Evolutionary conservation across 1,284 basidiomycete species (phyloP).

Genomic region (Malassezia cuniculi): DNA sequence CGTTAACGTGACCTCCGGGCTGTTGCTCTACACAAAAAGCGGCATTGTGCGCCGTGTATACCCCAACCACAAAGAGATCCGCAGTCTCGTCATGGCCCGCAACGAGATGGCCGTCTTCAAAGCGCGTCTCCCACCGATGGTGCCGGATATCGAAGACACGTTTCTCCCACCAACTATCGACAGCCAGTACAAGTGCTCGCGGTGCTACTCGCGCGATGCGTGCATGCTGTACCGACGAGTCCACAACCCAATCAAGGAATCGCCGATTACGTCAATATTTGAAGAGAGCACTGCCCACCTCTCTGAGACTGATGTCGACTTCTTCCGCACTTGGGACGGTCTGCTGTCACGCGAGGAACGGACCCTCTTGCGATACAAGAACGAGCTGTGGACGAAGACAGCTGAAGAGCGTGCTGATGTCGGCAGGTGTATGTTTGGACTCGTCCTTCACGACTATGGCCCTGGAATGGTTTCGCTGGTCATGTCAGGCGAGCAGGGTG

Average conservation of each 20-base stretch:
- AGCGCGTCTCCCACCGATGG: slow-evolving; percentile 30
- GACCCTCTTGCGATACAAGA: slow-evolving; percentile 65
- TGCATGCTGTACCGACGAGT: slow-evolving; percentile 84
- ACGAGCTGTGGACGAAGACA: slow-evolving; percentile 85
- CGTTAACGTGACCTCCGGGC: slow-evolving; percentile 52
- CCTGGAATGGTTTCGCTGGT: neutral
- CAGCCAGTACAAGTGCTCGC: slow-evolving; percentile 61
- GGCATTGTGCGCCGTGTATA: slow-evolving; percentile 71
- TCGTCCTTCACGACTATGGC: slow-evolving; percentile 17
- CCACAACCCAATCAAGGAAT: slow-evolving; percentile 25
- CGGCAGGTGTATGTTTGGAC: slow-evolving; percentile 46
- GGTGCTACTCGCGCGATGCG: slow-evolving; percentile 67
- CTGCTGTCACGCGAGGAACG: slow-evolving; percentile 78
- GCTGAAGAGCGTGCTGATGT: slow-evolving; percentile 62
- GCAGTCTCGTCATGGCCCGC: slow-evolving; percentile 64
- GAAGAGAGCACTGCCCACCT: slow-evolving; percentile 68
- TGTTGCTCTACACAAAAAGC: slow-evolving; percentile 86
- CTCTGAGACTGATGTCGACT: slow-evolving; percentile 56
- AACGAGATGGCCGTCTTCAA: slow-evolving; percentile 77
- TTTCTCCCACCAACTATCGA: slow-evolving; percentile 66
- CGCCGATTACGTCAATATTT: slow-evolving; percentile 64
- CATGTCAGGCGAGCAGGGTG: slow-evolving; percentile 48
- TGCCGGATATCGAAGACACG: neutral
- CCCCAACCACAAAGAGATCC: slow-evolving; percentile 65
- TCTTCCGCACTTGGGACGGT: slow-evolving; percentile 83